A percentile compares a stretch with the other conserved stretches of the same genome.
phyloP scores from a whole-genome alignment of 352 stramenopile genomes.

The Phytophthora pistaciae region DNA sequence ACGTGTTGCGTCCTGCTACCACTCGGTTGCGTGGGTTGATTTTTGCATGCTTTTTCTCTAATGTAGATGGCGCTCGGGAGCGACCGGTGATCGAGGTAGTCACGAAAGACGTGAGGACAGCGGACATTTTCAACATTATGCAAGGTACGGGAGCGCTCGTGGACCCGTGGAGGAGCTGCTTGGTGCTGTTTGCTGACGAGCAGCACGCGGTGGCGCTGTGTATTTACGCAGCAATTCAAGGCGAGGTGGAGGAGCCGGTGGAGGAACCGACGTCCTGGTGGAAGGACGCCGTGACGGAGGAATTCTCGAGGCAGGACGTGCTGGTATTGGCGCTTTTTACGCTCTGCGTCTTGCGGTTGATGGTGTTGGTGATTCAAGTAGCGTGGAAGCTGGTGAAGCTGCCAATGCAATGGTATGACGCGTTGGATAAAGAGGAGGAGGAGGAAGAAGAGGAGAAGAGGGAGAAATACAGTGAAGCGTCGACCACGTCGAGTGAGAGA shows the following conservation, averaged over 20 bases:
- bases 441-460: slow-evolving; percentile 4
- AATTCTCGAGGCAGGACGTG: slow-evolving; percentile 57
- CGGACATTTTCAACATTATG: slow-evolving; percentile 61
- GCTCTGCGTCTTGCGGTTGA: slow-evolving; percentile 39
- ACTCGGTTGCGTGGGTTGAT: slow-evolving; percentile 21
- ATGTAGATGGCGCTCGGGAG: slow-evolving; percentile 49
- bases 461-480: slow-evolving; percentile 6
- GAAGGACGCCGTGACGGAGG: slow-evolving; percentile 42
- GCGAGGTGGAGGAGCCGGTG: slow-evolving; percentile 5
- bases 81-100: slow-evolving; percentile 57
- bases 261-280: slow-evolving; percentile 42
- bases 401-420: slow-evolving; percentile 34
- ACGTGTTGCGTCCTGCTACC: not conserved
- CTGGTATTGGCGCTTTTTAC: slow-evolving; percentile 50
- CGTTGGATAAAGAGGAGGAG: slow-evolving; percentile 6
- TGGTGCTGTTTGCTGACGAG: slow-evolving; percentile 23
- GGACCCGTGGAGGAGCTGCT: not conserved
- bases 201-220: slow-evolving; percentile 29
- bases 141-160: slow-evolving; percentile 41
- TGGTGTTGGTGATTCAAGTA: slow-evolving; percentile 33
- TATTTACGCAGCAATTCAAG: slow-evolving; percentile 28
- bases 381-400: slow-evolving; percentile 40
- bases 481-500: slow-evolving; percentile 5
- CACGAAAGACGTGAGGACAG: slow-evolving; percentile 58
- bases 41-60: slow-evolving; percentile 16